A percentile compares a stretch with the other conserved stretches of the same genome.
Conservation (phyloP, 352 stramenopile species). For the Albugo candida region DNA sequence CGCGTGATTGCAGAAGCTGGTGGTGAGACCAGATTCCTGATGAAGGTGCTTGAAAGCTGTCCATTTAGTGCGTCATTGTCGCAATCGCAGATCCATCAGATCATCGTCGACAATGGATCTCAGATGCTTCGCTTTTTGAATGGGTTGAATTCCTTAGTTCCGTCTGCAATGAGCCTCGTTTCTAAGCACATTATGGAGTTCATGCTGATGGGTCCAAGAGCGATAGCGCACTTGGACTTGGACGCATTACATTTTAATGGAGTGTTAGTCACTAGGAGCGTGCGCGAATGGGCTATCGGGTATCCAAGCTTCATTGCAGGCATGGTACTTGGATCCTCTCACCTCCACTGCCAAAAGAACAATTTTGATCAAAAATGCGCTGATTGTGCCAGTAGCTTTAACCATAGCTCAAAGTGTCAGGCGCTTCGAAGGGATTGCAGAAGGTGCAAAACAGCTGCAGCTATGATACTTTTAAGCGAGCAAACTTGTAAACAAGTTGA, state of each 20-base stretch:
- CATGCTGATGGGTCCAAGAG: conserved; percentile 16
- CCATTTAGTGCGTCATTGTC: background rate
- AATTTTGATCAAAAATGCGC: conserved; percentile 20
- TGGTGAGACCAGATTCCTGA: conserved; percentile 35
- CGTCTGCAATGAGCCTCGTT: conserved; percentile 38
- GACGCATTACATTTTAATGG: conserved; percentile 59
- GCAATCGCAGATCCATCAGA: background rate
- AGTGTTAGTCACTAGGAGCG: conserved; percentile 31
- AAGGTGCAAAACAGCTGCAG: conserved; percentile 17
- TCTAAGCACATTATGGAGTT: conserved; percentile 18
- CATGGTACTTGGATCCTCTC: conserved; percentile 16
- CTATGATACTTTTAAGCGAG: conserved; percentile 19
- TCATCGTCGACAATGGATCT: background rate
- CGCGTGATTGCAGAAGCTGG: conserved; percentile 39
- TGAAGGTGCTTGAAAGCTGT: conserved; percentile 16
- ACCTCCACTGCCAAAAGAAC: conserved; percentile 16
- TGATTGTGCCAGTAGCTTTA: conserved; percentile 8
- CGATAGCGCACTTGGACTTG: conserved; percentile 23
- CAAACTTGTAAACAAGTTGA: conserved; percentile 21
- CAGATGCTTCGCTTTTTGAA: conserved; percentile 14
- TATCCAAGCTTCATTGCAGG: conserved; percentile 53
- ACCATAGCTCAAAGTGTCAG: too few species aligned
- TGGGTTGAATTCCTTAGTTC: conserved; percentile 54
- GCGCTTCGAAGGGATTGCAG: conserved; percentile 7
- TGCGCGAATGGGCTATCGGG: conserved; percentile 43